phyloP scores from a whole-genome alignment of 768 basidiomycete genomes.

The Hygrocybe coccinea region DNA sequence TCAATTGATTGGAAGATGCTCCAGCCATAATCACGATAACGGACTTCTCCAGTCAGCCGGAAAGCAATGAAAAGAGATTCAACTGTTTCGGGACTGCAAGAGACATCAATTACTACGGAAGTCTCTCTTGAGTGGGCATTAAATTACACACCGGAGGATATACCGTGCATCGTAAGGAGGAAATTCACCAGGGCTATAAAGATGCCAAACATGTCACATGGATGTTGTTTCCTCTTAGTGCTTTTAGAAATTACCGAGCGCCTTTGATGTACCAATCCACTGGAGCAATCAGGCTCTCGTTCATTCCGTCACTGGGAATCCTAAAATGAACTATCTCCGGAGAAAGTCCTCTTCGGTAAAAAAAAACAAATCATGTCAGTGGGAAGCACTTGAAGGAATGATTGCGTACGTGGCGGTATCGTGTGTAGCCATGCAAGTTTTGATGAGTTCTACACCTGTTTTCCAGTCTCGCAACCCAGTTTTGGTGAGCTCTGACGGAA shows the following conservation, averaged over 20 bases:
- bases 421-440: slow-evolving; percentile 85
- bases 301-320: slow-evolving; percentile 52
- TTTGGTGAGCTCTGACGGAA: slow-evolving; percentile 53
- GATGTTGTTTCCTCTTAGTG: not conserved
- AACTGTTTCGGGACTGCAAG: slow-evolving; percentile 78
- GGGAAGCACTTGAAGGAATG: not conserved
- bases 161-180: slow-evolving; percentile 83
- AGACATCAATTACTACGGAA: not conserved
- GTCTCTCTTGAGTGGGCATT: too few species aligned
- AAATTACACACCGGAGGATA: slow-evolving; percentile 63
- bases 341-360: slow-evolving; percentile 61
- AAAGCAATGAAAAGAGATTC: slow-evolving; percentile 91
- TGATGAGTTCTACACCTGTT: slow-evolving; percentile 73
- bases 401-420: slow-evolving; percentile 72
- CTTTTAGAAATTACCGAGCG: slow-evolving; percentile 41
- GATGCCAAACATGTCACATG: not conserved
- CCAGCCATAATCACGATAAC: slow-evolving; percentile 85
- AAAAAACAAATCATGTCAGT: not conserved
- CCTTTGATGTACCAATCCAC: slow-evolving; percentile 93
- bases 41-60: slow-evolving; percentile 78
- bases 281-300: slow-evolving; percentile 39
- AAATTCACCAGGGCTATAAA: slow-evolving; percentile 33
- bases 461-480: slow-evolving; percentile 73
- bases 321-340: slow-evolving; percentile 90
- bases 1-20: slow-evolving; percentile 85